A percentile compares a stretch with the other conserved stretches of the same genome.
phyloP scores from a whole-genome alignment of 768 basidiomycete genomes.

The Thelephora aurantiotincta region DNA sequence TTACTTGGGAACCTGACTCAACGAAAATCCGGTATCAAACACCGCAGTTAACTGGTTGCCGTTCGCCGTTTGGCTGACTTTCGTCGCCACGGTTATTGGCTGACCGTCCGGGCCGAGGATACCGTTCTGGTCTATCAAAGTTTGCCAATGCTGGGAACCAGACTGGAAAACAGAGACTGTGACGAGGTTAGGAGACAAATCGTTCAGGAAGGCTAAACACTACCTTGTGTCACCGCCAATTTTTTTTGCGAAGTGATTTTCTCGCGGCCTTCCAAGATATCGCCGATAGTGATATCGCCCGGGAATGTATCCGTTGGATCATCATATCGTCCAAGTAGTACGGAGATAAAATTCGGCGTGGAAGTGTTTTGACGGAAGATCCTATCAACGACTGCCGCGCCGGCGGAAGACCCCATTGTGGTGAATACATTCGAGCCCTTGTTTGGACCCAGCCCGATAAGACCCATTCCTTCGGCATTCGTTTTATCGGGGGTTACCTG shows the following conservation, averaged over 20 bases:
- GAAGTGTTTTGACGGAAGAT: slow-evolving; percentile 47
- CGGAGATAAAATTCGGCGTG: slow-evolving; percentile 46
- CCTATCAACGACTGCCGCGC: slow-evolving; percentile 44
- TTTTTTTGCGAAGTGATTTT: slow-evolving; percentile 35
- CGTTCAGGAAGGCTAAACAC: neutral
- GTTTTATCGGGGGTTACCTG: slow-evolving; percentile 19
- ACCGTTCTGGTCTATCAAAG: slow-evolving; percentile 45
- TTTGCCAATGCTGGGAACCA: slow-evolving; percentile 49
- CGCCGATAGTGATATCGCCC: slow-evolving; percentile 52
- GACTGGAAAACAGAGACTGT: slow-evolving; percentile 15
- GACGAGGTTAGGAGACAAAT: slow-evolving; percentile 4
- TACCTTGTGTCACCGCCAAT: slow-evolving; percentile 24
- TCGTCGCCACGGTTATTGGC: slow-evolving; percentile 28
- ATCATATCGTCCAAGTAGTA: slow-evolving; percentile 46
- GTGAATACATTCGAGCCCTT: slow-evolving; percentile 34
- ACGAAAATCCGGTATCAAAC: slow-evolving; percentile 57
- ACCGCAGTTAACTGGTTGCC: slow-evolving; percentile 41
- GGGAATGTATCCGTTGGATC: slow-evolving; percentile 37
- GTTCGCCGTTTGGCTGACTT: slow-evolving; percentile 25
- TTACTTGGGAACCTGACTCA: slow-evolving; percentile 46
- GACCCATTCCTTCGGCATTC: slow-evolving; percentile 21
- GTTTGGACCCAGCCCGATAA: slow-evolving; percentile 50
- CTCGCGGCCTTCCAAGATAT: slow-evolving; percentile 34
- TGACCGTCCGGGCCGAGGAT: slow-evolving; percentile 49
- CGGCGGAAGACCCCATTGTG: slow-evolving; percentile 20